These are phyloP conservation scores for Cotoneaster glaucophyllus DNA, from an alignment of 306 rosid genomes.

Conservation along the genomic window DNA sequence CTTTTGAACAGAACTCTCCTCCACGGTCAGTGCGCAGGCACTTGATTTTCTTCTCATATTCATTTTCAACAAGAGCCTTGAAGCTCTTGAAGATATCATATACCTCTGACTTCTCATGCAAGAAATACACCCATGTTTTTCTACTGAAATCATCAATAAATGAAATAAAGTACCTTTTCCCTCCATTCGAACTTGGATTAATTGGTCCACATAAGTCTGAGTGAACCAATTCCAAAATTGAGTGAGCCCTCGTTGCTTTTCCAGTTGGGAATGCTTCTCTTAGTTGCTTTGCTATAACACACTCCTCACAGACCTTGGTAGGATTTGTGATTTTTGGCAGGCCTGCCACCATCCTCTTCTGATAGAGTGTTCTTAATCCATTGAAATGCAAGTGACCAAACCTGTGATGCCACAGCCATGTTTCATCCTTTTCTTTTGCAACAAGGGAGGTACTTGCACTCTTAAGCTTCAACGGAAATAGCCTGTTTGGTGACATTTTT, in stretches of 20 bases:
- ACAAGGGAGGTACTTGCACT: accelerated
- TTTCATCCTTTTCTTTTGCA: not conserved
- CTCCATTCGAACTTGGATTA: not conserved
- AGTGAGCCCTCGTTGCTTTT: not conserved
- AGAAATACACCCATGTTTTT: not conserved
- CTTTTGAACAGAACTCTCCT: not conserved
- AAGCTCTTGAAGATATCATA: not conserved
- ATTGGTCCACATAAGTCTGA: not conserved
- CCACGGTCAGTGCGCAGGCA: not conserved
- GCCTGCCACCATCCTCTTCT: not conserved
- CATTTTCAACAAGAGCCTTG: not conserved
- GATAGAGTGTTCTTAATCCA: accelerated
- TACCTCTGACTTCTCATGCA: not conserved
- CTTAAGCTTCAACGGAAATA: not conserved
- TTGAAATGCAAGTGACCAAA: not conserved
- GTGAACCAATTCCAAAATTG: not conserved
- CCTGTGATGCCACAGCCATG: not conserved
- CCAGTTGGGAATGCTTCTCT: not conserved
- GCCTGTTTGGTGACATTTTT: not conserved
- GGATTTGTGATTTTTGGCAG: not conserved
- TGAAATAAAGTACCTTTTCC: not conserved
- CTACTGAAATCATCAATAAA: not conserved
- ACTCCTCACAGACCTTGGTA: not conserved
- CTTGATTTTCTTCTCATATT: not conserved
- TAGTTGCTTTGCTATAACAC: not conserved